phyloP scores from a whole-genome alignment of 23 red algal species.

The Agarophyton chilense region DNA sequence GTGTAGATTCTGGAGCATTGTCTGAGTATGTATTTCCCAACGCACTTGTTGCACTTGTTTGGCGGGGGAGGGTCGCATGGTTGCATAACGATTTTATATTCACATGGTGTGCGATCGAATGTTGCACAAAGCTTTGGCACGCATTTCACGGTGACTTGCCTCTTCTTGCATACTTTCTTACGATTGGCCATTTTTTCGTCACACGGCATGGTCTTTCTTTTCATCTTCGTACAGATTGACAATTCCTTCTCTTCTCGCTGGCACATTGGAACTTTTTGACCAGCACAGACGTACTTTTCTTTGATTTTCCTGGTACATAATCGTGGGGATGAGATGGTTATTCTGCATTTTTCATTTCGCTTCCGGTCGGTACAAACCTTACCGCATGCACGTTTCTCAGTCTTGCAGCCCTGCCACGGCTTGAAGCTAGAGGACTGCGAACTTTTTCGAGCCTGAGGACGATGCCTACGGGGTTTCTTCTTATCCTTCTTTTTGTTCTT shows the following conservation, averaged over 20 bases:
- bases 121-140: slow-evolving; percentile 16
- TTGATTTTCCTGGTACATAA: slow-evolving; percentile 4
- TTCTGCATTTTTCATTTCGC: slow-evolving; percentile 4
- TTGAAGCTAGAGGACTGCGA: neutral
- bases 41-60: slow-evolving; percentile 12
- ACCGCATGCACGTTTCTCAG: neutral
- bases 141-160: neutral
- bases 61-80: neutral
- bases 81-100: neutral
- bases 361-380: neutral
- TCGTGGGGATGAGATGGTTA: neutral
- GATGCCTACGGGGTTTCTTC: neutral
- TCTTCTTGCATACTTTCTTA: neutral
- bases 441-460: neutral
- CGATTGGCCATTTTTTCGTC: neutral
- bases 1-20: neutral
- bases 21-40: neutral
- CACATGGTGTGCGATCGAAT: neutral
- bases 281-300: slow-evolving; percentile 22
- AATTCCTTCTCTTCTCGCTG: slow-evolving; percentile 8
- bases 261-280: slow-evolving; percentile 15
- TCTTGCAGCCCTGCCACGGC: neutral
- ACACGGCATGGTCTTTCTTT: slow-evolving; percentile 15
- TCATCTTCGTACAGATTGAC: slow-evolving; percentile 2
- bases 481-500: neutral